These are phyloP conservation scores for Fusarium odoratissimum DNA, from an alignment of 2,329 filamentous ascomycete genomes.

Conservation along the genomic window DNA sequence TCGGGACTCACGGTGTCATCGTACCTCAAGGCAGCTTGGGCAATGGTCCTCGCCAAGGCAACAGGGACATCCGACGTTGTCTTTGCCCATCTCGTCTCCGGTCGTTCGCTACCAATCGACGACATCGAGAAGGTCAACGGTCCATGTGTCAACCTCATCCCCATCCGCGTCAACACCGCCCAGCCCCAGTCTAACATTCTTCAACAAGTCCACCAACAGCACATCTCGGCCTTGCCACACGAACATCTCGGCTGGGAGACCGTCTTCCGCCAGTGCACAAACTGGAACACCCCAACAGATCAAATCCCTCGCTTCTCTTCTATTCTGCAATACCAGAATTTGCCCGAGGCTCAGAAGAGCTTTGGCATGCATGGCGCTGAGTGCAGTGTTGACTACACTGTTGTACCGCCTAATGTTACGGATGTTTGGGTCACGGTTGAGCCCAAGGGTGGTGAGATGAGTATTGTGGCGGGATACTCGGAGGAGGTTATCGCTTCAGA, in stretches of 20 bases:
- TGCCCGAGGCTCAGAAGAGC: neutral
- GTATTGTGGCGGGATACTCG: neutral
- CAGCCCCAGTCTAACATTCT: neutral
- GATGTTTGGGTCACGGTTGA: neutral
- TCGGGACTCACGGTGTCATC: neutral
- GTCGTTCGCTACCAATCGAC: neutral
- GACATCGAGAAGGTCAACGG: neutral
- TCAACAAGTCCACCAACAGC: neutral
- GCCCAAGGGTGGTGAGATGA: neutral
- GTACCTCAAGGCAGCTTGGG: neutral
- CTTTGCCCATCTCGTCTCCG: neutral
- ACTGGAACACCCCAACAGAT: neutral
- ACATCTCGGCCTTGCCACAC: neutral
- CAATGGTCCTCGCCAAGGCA: neutral
- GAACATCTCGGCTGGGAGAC: conserved; percentile 1
- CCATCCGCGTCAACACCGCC: neutral
- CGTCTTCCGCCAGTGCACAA: neutral
- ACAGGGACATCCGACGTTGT: neutral
- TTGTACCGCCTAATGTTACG: neutral
- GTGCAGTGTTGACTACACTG: neutral
- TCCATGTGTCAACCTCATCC: neutral
- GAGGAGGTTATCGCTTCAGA: neutral
- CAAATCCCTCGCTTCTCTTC: neutral
- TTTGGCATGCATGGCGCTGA: neutral
- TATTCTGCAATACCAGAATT: neutral